Base-by-base conservation (phyloP, 352 stramenopile species). In the Plasmopara muralis region DNA sequence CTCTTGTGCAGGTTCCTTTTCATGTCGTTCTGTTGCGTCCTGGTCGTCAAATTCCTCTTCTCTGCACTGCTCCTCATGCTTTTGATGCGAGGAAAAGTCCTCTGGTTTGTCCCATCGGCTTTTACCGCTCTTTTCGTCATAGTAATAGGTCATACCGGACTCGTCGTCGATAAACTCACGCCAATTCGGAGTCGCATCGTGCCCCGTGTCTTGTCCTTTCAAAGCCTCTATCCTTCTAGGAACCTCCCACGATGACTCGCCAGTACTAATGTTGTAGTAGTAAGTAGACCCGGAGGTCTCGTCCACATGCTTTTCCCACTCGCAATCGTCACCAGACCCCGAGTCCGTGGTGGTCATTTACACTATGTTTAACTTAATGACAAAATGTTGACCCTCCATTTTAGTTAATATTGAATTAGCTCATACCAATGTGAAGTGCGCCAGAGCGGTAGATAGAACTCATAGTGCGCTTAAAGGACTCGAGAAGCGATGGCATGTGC, bases 371-470 rank as follows among this genome's bases (percentile, higher is more conserved):
- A n/a, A n/a, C n/a, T n/a, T n/a, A n/a, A n/a, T n/a, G n/a, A n/a
- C n/a, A n/a, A n/a, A n/a, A n/a, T n/a, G n/a, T n/a, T n/a, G n/a
- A n/a, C n/a, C n/a, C n/a, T n/a, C n/a, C n/a, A n/a, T n/a, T n/a
- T n/a, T n/a, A n/a, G n/a, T n/a, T n/a, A n/a, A n/a, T n/a, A n/a
- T n/a, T n/a, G n/a, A n/a, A 34, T 45, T 56, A 89, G 7, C 57
- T 66, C 51, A 87, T 73, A 30, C 62, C 61, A 15, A 90, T 57
- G 59, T 89, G 83, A 35, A 87, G 90, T 12, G 71, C 70, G 55
- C 89, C 77, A 28, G 90, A 70, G 87, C 34, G 89, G 66, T 50
- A 95, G 50, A 51, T 95, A 94, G 56, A 95, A 94, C 57, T 94
- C 82, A 78, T 80, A 95, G 79, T 91, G 35, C 86, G 78, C 44